A percentile compares a stretch with the other conserved stretches of the same genome.
These are phyloP conservation scores for Pseudevernia furfuracea DNA, from an alignment of 495 filamentous ascomycete species.

Conservation along the genomic window DNA sequence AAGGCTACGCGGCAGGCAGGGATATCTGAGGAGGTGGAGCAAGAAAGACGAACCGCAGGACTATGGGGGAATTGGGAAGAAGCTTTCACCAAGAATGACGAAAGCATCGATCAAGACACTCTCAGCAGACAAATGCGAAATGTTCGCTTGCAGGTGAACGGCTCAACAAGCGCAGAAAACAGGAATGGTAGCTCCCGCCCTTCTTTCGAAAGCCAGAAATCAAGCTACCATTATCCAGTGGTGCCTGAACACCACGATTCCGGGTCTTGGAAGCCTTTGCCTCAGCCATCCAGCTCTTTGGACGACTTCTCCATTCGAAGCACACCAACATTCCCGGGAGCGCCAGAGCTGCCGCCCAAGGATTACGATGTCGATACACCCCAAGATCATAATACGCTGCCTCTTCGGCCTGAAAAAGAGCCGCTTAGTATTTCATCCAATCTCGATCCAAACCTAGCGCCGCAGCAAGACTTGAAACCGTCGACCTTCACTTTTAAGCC, in stretches of 20 bases:
- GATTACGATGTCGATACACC: slow-evolving; percentile 28
- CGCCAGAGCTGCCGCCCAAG: slow-evolving; percentile 48
- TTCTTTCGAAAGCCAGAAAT: slow-evolving; percentile 16
- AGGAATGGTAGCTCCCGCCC: slow-evolving; percentile 15
- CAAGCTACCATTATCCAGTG: slow-evolving; percentile 46
- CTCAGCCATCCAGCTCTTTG: slow-evolving; percentile 18
- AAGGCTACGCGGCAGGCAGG: slow-evolving; percentile 49
- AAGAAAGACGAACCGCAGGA: slow-evolving; percentile 50
- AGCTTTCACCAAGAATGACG: slow-evolving; percentile 24
- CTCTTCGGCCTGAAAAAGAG: slow-evolving; percentile 34
- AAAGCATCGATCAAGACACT: slow-evolving; percentile 34
- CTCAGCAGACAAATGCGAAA: slow-evolving; percentile 44
- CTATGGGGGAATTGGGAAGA: slow-evolving; percentile 56
- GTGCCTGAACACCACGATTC: slow-evolving; percentile 41
- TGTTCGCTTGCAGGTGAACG: slow-evolving; percentile 27
- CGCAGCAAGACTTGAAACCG: slow-evolving; percentile 38
- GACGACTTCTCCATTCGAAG: slow-evolving; percentile 20
- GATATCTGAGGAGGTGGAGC: slow-evolving; percentile 47
- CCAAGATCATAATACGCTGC: slow-evolving; percentile 25
- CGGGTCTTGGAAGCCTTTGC: slow-evolving; percentile 2
- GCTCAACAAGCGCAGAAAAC: slow-evolving; percentile 17
- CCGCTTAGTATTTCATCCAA: slow-evolving; percentile 16
- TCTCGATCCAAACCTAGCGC: slow-evolving; percentile 29
- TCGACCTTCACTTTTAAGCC: slow-evolving; percentile 72
- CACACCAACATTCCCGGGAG: slow-evolving; percentile 32